These are phyloP conservation scores for Ulota crispa DNA, from an alignment of 225 moss, liverwort and hornwort genomes.

Conservation along the genomic window DNA sequence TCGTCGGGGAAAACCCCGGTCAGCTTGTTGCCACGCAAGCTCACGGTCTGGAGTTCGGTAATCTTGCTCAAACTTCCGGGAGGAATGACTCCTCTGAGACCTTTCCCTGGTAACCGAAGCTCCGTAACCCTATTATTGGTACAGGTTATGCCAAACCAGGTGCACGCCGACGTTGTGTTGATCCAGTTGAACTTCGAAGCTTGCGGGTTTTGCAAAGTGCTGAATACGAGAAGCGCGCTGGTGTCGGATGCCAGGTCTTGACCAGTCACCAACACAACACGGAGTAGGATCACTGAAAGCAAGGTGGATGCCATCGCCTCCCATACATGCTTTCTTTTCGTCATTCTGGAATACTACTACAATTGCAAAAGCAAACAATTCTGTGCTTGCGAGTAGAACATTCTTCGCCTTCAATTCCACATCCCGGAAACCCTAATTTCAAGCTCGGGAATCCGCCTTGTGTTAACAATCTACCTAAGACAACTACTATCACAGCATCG, in stretches of 20 bases:
- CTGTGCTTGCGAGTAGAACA: not conserved
- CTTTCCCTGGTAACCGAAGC: constrained; percentile 43
- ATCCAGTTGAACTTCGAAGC: constrained; percentile 47
- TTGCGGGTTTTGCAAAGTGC: constrained; percentile 23
- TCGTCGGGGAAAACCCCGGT: constrained; percentile 59
- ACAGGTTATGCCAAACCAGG: constrained; percentile 48
- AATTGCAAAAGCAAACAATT: constrained; percentile 2
- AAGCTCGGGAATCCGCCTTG: not conserved
- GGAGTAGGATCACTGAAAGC: constrained; percentile 11
- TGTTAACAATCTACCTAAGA: constrained; percentile 2
- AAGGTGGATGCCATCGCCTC: constrained; percentile 22
- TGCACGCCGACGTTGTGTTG: constrained; percentile 35
- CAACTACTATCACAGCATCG: constrained; percentile 9
- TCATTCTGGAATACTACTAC: constrained; percentile 31
- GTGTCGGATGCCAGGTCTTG: constrained; percentile 48
- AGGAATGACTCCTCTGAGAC: constrained; percentile 39
- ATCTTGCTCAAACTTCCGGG: constrained; percentile 53
- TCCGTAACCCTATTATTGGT: constrained; percentile 33
- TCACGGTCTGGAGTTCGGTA: constrained; percentile 65
- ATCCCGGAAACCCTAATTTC: constrained; percentile 17
- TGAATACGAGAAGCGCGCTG: constrained; percentile 30
- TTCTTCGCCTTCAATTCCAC: not conserved
- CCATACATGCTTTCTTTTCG: constrained; percentile 27
- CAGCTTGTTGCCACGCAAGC: constrained; percentile 69
- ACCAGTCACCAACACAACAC: constrained; percentile 25